Percentiles rank a stretch among this genome's conserved stretches.
These are phyloP conservation scores for Cicer arietinum DNA, from an alignment of 306 rosid species.

Conservation along the genomic window DNA sequence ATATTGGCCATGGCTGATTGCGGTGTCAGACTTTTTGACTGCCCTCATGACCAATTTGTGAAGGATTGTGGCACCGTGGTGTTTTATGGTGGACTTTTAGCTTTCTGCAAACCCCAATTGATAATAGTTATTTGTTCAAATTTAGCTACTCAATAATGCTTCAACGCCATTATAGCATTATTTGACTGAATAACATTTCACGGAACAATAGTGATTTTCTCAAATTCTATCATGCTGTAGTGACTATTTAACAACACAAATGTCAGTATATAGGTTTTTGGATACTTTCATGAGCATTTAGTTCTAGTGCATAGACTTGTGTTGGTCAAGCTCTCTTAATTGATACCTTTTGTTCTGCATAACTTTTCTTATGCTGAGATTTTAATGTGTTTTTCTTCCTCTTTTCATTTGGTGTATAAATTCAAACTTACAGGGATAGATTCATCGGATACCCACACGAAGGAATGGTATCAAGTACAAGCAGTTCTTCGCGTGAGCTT, in stretches of 20 bases:
- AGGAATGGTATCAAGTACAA: slow-evolving; percentile 84
- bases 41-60: no score
- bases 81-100: no score
- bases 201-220: not conserved
- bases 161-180: not conserved
- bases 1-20: no score
- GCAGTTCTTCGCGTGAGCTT: slow-evolving; percentile 96
- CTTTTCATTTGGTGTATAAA: slow-evolving; percentile 8
- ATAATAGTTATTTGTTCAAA: not conserved
- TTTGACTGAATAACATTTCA: not conserved
- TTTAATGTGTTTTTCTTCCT: slow-evolving; percentile 4
- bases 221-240: not conserved
- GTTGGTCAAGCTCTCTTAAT: slow-evolving; percentile 13
- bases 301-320: not conserved
- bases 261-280: not conserved
- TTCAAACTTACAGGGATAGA: slow-evolving; percentile 70
- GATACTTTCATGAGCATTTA: not conserved
- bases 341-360: not conserved
- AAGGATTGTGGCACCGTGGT: no score
- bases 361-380: slow-evolving; percentile 10
- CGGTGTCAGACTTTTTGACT: no score
- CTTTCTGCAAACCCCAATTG: no score
- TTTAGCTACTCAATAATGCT: not conserved
- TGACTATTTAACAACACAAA: not conserved
- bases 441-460: slow-evolving; percentile 58